These are phyloP conservation scores for Penicillium rolfsii DNA, from an alignment of 2,329 filamentous ascomycete species.

Conservation along the genomic window DNA sequence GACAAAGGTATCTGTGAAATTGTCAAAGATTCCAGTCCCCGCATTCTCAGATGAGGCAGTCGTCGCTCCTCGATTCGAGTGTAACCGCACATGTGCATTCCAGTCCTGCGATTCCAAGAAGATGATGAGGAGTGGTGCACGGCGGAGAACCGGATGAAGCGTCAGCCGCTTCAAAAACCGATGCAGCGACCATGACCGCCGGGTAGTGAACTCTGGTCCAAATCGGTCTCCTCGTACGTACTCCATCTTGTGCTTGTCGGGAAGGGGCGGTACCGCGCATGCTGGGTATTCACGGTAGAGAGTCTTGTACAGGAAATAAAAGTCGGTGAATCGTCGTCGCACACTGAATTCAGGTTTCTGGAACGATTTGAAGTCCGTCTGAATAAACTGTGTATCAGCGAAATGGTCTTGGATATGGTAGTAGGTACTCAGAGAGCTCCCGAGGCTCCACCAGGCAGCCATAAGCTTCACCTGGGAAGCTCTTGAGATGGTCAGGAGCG, in stretches of 20 bases:
- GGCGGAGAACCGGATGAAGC: slow-evolving; percentile 84
- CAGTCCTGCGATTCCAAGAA: slow-evolving; percentile 94
- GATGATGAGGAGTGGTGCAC: slow-evolving; percentile 77
- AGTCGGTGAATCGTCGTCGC: slow-evolving; percentile 94
- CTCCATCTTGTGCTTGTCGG: slow-evolving; percentile 99
- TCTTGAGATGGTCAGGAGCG: slow-evolving; percentile 25
- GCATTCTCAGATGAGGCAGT: slow-evolving; percentile 47
- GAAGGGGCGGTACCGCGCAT: slow-evolving; percentile 89
- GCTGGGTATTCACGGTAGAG: slow-evolving; percentile 85
- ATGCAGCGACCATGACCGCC: slow-evolving; percentile 85
- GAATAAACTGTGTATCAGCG: slow-evolving; percentile 18
- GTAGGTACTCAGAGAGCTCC: background rate
- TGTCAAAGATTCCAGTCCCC: slow-evolving; percentile 78
- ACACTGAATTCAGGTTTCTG: slow-evolving; percentile 77
- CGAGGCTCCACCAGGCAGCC: slow-evolving; percentile 24
- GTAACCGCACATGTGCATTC: slow-evolving; percentile 91
- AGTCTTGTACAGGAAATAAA: slow-evolving; percentile 92
- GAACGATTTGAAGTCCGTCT: slow-evolving; percentile 95
- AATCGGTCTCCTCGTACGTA: slow-evolving; percentile 97
- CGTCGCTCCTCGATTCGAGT: slow-evolving; percentile 67
- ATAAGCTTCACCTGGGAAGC: slow-evolving; percentile 4
- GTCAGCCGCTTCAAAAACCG: slow-evolving; percentile 86
- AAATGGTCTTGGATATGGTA: slow-evolving; percentile 7
- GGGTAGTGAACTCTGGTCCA: slow-evolving; percentile 84
- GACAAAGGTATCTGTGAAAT: slow-evolving; percentile 92